phyloP scores from a whole-genome alignment of 306 rosid genomes.

The Cucumis melo region DNA sequence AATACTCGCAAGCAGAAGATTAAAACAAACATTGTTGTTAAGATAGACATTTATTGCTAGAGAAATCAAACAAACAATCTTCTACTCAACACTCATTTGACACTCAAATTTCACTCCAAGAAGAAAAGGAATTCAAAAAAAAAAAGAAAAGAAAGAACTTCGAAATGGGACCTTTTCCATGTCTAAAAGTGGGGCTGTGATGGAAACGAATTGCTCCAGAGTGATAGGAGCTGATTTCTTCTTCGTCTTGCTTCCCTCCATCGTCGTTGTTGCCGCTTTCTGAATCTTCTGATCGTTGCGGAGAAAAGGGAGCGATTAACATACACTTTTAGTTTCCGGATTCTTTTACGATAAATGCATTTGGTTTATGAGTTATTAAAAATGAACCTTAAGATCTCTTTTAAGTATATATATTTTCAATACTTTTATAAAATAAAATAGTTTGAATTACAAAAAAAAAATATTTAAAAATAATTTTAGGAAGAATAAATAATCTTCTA shows the following conservation, averaged over 20 bases:
- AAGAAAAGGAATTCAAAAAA: background rate
- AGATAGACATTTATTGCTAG: background rate
- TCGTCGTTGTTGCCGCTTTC: conserved; percentile 12
- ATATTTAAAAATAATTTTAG: too few relatives aligned
- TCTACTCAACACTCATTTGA: background rate
- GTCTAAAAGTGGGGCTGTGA: conserved; percentile 69
- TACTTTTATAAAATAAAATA: too few relatives aligned
- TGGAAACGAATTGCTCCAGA: conserved; percentile 65
- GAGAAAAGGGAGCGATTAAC: background rate
- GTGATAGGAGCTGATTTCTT: conserved; percentile 44
- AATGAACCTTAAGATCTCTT: too few relatives aligned
- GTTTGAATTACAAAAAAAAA: too few relatives aligned
- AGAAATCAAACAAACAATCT: background rate
- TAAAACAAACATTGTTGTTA: background rate
- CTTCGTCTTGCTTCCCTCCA: conserved; percentile 35
- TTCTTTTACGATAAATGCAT: too few relatives aligned
- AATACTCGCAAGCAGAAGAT: background rate
- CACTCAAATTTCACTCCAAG: background rate
- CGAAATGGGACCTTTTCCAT: conserved; percentile 56
- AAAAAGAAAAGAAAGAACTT: background rate
- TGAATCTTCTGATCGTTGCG: background rate
- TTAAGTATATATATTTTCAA: too few relatives aligned
- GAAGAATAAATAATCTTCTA: too few relatives aligned
- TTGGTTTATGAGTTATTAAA: too few relatives aligned
- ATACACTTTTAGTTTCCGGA: too few relatives aligned